Conservation (phyloP, 768 basidiomycete species). For the Mycena crocata region DNA sequence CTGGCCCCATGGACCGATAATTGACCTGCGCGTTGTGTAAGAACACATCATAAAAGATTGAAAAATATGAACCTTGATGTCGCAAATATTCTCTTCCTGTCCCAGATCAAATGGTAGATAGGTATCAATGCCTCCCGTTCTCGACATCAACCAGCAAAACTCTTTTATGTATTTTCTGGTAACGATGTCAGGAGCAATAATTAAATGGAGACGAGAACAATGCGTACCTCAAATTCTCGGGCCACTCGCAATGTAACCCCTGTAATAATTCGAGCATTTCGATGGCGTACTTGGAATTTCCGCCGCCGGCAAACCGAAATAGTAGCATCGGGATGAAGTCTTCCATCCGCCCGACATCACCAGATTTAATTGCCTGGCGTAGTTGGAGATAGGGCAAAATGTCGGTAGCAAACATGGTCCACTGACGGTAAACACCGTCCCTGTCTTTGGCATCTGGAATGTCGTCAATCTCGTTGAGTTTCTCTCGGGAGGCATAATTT, state of each 20-base stretch:
- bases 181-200: background rate
- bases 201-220: background rate
- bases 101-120: too few species aligned
- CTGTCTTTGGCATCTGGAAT: constrained; percentile 4
- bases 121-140: constrained; percentile 8
- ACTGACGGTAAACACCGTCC: constrained; percentile 31
- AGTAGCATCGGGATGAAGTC: constrained; percentile 37
- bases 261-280: constrained; percentile 45
- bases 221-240: constrained; percentile 31
- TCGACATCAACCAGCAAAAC: constrained; percentile 28
- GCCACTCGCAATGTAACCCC: constrained; percentile 42
- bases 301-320: constrained; percentile 40
- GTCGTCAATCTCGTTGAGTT: constrained; percentile 27
- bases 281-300: constrained; percentile 40
- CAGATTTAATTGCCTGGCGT: constrained; percentile 36
- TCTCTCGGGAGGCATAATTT: constrained; percentile 33
- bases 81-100: too few species aligned
- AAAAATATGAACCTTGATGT: too few species aligned
- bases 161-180: constrained; percentile 23
- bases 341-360: constrained; percentile 40
- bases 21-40: too few species aligned
- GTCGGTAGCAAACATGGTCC: constrained; percentile 38
- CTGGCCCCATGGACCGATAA: too few species aligned
- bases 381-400: constrained; percentile 43
- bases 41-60: too few species aligned